Evolutionary conservation across 2,329 filamentous ascomycete species (phyloP), one percentile per base, ranked within the genome.

Genomic region (Claviceps maximensis): DNA sequence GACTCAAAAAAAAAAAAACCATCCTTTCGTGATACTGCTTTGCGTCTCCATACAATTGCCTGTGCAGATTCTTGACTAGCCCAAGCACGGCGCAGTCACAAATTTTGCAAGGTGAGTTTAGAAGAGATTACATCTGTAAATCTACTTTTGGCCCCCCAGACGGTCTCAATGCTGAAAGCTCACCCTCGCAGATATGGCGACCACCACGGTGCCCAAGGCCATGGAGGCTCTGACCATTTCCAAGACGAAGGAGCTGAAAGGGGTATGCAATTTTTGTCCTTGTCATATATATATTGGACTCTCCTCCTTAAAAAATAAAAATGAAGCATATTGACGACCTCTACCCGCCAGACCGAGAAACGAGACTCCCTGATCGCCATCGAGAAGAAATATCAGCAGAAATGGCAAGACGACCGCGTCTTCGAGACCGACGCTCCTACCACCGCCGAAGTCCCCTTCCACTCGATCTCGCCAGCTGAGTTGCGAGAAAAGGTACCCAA

Each of bases 361-460:
- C 78, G 89, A 67, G 89, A 95, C 64, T 79, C 83, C 50, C 75
- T 95, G 59, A 84, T 93, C 61, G 81, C 81, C 33, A 79, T 85
- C 63, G 91, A 97, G 74, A 94, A 93, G 74, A 89, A 89, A 67
- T 96, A 95, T 71, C 91, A 97, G 72, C 74, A 83, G 65, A 76
- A 84, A 79, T 71, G 69, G 69, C 61, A 66, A 47, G 62, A 70
- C 7, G 68, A 68, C 49, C 56, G 63, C 53, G 74, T 95, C 60
- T 98, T 97, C 78, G 79, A 96, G 70, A 78, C 84, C 61, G 76
- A 97, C 69, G 89, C 93, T 25, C 93, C 93, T 36, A 82, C 86
- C 21, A 81, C 83, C 51, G 72, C 78, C 58, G 89, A 96, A 60
- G 79, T 89, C 58, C 86, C 89, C 55, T 81, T 86, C 60, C 78